Evolutionary conservation across 352 stramenopile species (phyloP).

Genomic region (Aphanomyces astaci): DNA sequence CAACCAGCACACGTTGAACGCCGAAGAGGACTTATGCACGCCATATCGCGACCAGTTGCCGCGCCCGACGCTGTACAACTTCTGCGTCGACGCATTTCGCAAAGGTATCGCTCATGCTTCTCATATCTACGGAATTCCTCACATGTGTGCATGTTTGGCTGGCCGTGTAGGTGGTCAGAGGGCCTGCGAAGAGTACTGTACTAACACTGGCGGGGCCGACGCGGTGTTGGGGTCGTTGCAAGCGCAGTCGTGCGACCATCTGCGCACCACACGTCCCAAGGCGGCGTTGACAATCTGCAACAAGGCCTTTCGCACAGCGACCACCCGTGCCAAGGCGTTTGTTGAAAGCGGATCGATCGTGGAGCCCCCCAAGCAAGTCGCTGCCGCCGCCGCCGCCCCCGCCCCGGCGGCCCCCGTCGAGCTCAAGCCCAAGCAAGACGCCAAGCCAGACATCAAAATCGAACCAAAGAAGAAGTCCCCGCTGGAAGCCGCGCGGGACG

Average conservation of each 20-base stretch:
- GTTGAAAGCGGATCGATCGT: background rate
- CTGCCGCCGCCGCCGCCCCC: background rate
- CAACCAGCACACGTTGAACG: background rate
- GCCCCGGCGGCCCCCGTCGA: background rate
- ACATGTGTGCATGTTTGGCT: background rate
- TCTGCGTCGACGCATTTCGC: conserved; percentile 18
- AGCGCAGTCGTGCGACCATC: conserved; percentile 5
- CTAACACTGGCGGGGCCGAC: background rate
- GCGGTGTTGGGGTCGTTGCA: background rate
- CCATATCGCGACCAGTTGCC: conserved; percentile 12
- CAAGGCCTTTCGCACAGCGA: background rate
- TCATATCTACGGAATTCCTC: too few relatives aligned
- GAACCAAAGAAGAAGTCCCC: conserved; percentile 14
- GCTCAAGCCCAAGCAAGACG: conserved; percentile 3
- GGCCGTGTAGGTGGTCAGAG: background rate
- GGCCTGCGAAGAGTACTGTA: conserved; percentile 15
- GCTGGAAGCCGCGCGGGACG: conserved; percentile 16
- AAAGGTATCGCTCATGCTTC: conserved; percentile 1
- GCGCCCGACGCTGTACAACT: conserved; percentile 19
- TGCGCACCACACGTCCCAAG: conserved; percentile 14
- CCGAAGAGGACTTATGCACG: conserved; percentile 3
- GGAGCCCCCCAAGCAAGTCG: background rate
- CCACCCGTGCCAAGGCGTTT: conserved; percentile 8
- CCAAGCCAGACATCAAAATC: conserved; percentile 9
- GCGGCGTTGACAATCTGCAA: background rate